These are phyloP conservation scores for Sugiyamaella paludigena DNA, from an alignment of 1,139 yeast genomes.

Conservation along the genomic window DNA sequence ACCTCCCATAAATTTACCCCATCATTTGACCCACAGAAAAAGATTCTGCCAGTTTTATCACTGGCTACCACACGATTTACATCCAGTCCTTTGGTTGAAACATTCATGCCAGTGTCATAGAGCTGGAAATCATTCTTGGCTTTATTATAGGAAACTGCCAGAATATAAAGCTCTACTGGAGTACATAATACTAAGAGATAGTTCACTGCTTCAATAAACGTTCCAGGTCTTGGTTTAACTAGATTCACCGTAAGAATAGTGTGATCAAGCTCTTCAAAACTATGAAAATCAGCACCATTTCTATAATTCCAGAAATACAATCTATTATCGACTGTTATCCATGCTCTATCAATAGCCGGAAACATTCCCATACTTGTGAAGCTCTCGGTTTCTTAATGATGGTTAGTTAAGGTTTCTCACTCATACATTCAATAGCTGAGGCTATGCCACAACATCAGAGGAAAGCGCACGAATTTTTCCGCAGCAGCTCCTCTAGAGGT, in stretches of 20 bases:
- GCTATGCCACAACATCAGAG: neutral
- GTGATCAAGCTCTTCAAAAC: slow-evolving; percentile 79
- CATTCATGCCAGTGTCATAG: slow-evolving; percentile 79
- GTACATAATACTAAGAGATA: slow-evolving; percentile 77
- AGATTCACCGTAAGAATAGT: slow-evolving; percentile 73
- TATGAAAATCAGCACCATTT: slow-evolving; percentile 65
- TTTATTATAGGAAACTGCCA: slow-evolving; percentile 63
- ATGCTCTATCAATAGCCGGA: slow-evolving; percentile 75
- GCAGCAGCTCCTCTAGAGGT: too few relatives aligned
- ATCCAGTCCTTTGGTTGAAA: slow-evolving; percentile 74
- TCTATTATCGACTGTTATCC: slow-evolving; percentile 84
- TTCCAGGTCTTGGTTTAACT: slow-evolving; percentile 74
- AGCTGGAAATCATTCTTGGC: slow-evolving; percentile 52
- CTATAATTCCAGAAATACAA: slow-evolving; percentile 80
- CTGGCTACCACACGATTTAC: slow-evolving; percentile 62
- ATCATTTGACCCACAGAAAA: slow-evolving; percentile 74
- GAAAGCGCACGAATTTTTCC: neutral
- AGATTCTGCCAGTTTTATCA: slow-evolving; percentile 70
- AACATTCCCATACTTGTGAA: slow-evolving; percentile 80
- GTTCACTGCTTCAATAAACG: slow-evolving; percentile 75
- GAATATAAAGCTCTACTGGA: slow-evolving; percentile 70
- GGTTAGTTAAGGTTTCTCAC: neutral
- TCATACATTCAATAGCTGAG: neutral
- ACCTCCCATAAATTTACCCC: slow-evolving; percentile 86
- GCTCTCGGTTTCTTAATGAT: slow-evolving; percentile 56